phyloP scores from a whole-genome alignment of 306 rosid genomes.

The Dryas alaskensis region DNA sequence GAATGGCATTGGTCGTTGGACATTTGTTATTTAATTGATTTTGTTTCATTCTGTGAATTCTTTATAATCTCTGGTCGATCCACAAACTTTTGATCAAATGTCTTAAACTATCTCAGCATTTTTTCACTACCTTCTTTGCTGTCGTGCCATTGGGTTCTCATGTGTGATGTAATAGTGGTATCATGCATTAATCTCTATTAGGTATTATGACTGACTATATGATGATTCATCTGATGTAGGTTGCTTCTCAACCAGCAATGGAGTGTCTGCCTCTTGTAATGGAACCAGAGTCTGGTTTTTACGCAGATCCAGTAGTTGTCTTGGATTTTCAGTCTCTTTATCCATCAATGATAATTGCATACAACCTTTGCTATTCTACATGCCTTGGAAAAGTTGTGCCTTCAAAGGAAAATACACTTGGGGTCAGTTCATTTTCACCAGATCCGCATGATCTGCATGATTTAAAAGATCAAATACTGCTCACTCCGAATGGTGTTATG shows the following conservation, averaged over 20 bases:
- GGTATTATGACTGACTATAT: not conserved
- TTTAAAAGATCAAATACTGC: conserved; percentile 69
- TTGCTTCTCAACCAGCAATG: conserved; percentile 99
- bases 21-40: not conserved
- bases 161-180: not conserved
- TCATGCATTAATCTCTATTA: conserved; percentile 3
- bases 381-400: conserved; percentile 78
- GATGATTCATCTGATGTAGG: conserved; percentile 43
- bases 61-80: not conserved
- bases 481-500: conserved; percentile 94
- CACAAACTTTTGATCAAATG: not conserved
- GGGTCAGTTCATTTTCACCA: conserved; percentile 76
- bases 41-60: not conserved
- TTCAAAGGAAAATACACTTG: conserved; percentile 69
- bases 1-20: not conserved
- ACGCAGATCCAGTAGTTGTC: conserved; percentile 88
- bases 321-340: conserved; percentile 94
- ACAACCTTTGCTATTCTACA: conserved; percentile 91
- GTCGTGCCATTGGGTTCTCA: not conserved
- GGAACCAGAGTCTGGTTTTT: conserved; percentile 98
- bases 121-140: not conserved
- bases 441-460: conserved; percentile 51
- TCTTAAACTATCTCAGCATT: not conserved
- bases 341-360: conserved; percentile 98
- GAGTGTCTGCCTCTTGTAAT: conserved; percentile 94